A percentile compares a stretch with the other conserved stretches of the same genome.
These are phyloP conservation scores for Spergularia bocconei DNA, from an alignment of 148 eudicot genomes.

Conservation along the genomic window DNA sequence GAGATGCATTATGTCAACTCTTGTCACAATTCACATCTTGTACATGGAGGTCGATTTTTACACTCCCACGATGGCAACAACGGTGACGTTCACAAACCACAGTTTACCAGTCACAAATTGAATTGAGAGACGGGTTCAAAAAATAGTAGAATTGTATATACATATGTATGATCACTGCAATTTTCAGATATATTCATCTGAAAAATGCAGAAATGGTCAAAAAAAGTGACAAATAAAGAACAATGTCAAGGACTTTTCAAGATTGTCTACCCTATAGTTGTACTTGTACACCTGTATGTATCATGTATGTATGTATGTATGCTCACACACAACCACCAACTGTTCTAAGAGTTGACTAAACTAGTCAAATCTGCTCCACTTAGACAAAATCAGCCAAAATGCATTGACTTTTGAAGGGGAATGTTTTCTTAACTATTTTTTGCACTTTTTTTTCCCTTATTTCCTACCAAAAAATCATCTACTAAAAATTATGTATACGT, in stretches of 20 bases:
- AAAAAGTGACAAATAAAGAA: neutral
- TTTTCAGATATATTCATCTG: neutral
- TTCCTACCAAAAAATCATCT: slow-evolving; percentile 13
- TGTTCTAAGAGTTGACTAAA: slow-evolving; percentile 8
- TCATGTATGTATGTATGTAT: neutral
- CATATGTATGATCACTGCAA: neutral
- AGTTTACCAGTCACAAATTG: neutral
- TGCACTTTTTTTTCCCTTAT: neutral
- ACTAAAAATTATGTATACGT: slow-evolving; percentile 17
- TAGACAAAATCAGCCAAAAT: slow-evolving; percentile 22
- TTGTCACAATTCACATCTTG: too few relatives aligned
- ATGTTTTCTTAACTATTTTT: neutral
- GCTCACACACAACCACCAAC: slow-evolving; percentile 3
- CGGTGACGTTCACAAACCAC: neutral
- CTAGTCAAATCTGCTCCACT: slow-evolving; percentile 19
- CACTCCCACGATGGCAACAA: too few relatives aligned
- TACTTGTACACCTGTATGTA: neutral
- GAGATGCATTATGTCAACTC: too few relatives aligned
- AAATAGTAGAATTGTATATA: neutral
- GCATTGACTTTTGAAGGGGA: slow-evolving; percentile 19
- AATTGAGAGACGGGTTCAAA: neutral
- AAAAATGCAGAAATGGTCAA: neutral
- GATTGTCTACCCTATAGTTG: neutral
- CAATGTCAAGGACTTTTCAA: neutral
- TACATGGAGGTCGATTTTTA: too few relatives aligned